Evolutionary conservation across 208 protist species (phyloP).

Genomic region (Acanthamoeba lenticulata): DNA sequence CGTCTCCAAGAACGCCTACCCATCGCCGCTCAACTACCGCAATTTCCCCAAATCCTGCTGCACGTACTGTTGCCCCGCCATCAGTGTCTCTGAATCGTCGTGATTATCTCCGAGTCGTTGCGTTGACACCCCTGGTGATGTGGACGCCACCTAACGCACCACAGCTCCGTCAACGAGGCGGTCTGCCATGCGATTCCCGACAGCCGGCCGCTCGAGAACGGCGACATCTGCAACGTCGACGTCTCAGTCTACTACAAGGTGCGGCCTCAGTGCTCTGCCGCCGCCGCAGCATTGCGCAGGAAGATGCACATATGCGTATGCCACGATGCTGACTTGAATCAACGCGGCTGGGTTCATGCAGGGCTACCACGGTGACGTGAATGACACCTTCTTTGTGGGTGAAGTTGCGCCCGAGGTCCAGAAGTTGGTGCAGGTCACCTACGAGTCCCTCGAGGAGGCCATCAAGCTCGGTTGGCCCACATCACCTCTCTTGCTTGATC

Average conservation of each 20-base stretch:
- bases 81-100: too few species aligned
- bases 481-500: slow-evolving; percentile 25
- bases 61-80: slow-evolving; percentile 84
- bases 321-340: background rate
- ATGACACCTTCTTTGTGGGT: slow-evolving; percentile 84
- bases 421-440: slow-evolving; percentile 75
- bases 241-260: slow-evolving; percentile 93
- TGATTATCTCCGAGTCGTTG: background rate
- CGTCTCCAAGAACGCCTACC: slow-evolving; percentile 92
- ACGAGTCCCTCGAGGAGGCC: slow-evolving; percentile 70
- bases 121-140: background rate
- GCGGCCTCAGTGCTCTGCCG: too few species aligned
- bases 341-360: background rate
- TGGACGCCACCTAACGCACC: background rate
- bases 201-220: slow-evolving; percentile 92
- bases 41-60: slow-evolving; percentile 98
- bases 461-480: slow-evolving; percentile 57
- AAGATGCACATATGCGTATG: too few species aligned
- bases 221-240: slow-evolving; percentile 99
- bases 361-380: slow-evolving; percentile 84
- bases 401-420: slow-evolving; percentile 75
- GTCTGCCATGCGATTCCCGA: slow-evolving; percentile 96
- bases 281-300: too few species aligned
- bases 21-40: slow-evolving; percentile 98
- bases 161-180: slow-evolving; percentile 83